These are phyloP conservation scores for Trametes villosa DNA, from an alignment of 768 basidiomycete genomes.

Conservation along the genomic window DNA sequence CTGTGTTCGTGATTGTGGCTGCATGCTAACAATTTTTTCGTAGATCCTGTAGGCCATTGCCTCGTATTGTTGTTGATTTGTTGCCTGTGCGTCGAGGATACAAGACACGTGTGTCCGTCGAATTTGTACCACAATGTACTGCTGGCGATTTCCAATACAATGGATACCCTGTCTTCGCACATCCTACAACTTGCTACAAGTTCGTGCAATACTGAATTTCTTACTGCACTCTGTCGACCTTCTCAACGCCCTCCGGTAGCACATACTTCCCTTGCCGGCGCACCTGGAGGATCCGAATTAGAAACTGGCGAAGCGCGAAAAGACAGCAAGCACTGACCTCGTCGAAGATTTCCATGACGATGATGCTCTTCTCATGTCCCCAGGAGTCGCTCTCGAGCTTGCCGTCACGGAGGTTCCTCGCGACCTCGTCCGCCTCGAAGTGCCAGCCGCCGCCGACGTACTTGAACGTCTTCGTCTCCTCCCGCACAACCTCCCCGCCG, in stretches of 20 bases:
- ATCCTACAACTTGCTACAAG: no score
- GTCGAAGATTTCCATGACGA: conserved; percentile 87
- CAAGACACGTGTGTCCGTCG: no score
- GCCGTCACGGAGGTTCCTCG: conserved; percentile 72
- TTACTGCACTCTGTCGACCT: conserved; percentile 26
- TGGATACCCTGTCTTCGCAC: no score
- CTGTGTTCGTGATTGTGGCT: background rate
- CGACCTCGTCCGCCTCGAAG: conserved; percentile 89
- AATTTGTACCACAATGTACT: no score
- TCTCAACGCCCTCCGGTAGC: conserved; percentile 66
- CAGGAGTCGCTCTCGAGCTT: conserved; percentile 75
- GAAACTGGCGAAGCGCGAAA: conserved; percentile 4
- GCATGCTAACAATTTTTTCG: background rate
- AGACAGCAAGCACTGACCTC: conserved; percentile 51
- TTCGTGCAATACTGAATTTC: no score
- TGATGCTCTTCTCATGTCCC: conserved; percentile 77
- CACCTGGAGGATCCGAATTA: conserved; percentile 44
- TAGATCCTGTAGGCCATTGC: no score
- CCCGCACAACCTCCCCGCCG: conserved; percentile 48
- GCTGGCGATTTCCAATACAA: no score
- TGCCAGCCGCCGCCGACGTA: conserved; percentile 76
- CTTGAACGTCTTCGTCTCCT: conserved; percentile 62
- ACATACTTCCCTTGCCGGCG: conserved; percentile 69
- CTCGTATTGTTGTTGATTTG: no score
- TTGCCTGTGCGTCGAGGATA: no score